Base-by-base conservation (phyloP, 169 alveolate genomes). In the Ophryocystis elektroscirrha region DNA sequence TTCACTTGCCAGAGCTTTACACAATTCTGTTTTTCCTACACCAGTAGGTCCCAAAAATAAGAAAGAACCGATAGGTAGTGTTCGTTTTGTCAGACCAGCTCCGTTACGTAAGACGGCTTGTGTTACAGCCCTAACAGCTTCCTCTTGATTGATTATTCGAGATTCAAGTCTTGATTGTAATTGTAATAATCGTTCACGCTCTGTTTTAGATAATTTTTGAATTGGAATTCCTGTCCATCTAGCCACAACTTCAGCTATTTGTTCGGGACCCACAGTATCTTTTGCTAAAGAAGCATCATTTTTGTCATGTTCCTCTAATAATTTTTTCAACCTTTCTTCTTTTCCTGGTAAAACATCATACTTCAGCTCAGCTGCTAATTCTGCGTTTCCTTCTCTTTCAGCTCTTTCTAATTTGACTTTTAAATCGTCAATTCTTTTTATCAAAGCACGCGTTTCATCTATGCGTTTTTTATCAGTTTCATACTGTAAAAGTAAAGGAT, bases 1-100 rank as follows among this genome's bases (percentile, higher is more conserved):
- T 25, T 72, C 79, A 45, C 75, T 83, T n/a, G 91, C 88, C 22
- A 81, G 49, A 9, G 84, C 84, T 63, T 78, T 79, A 50, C 85
- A 78, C 35, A 80, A 62, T 54, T 80, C 90, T 9, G 90, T 80
- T 46, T 80, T 80, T 20, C 90, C 90, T 29, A 80, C 90, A 7
- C 87, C 87, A 7, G 85, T 79, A 4, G 89, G 89, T 1, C 89
- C 89, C 20, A 74, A 52, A 58, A 79, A 79, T 76, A 79, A 71
- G 32, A 74, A 53, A 22, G 81, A 74, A 4, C 85, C 89, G 12
- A 79, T 79, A 26, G 89, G 89, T 2, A 76, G 56, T 51, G 71
- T 72, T 27, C 87, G 89, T 53, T 79, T 79, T 51, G 74, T 77
- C 78, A 79, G 56, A 1, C 89, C 89, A 2, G 81, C 87, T 12